Conservation (phyloP, 805 yeast genomes). For the Phaffomyces opuntiae region DNA sequence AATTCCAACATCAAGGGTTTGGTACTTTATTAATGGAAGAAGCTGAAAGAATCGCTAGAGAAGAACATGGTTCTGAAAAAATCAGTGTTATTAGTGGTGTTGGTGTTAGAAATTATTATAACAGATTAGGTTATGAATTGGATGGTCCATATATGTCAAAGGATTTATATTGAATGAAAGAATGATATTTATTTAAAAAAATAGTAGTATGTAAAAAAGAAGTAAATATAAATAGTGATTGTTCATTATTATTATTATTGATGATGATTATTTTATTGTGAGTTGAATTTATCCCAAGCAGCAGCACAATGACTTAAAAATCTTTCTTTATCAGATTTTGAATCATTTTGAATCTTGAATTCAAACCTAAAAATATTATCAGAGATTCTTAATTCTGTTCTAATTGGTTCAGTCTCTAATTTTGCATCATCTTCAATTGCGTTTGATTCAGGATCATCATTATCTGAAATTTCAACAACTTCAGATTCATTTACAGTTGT, state of each 20-base stretch:
- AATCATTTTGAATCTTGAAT: slow-evolving; percentile 6
- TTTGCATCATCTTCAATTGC: background rate
- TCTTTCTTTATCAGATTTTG: slow-evolving; percentile 16
- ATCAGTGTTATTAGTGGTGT: slow-evolving; percentile 95
- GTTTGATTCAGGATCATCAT: slow-evolving; percentile 13
- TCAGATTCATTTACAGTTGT: background rate
- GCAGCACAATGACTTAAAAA: slow-evolving; percentile 29
- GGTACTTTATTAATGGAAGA: slow-evolving; percentile 98
- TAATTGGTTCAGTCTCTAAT: slow-evolving; percentile 19
- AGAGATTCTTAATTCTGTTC: slow-evolving; percentile 15
- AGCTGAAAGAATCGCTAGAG: slow-evolving; percentile 91
- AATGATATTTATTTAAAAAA: background rate
- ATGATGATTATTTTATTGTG: background rate
- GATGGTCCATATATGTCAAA: slow-evolving; percentile 99
- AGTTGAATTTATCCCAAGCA: slow-evolving; percentile 25
- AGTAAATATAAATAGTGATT: background rate
- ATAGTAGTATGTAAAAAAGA: no score
- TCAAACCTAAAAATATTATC: slow-evolving; percentile 20
- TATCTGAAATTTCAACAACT: slow-evolving; percentile 11
- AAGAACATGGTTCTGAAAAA: slow-evolving; percentile 89
- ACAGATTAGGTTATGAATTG: slow-evolving; percentile 79
- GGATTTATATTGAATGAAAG: slow-evolving; percentile 14
- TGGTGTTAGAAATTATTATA: slow-evolving; percentile 94
- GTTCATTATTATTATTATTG: no score
- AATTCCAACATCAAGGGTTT: slow-evolving; percentile 98